Conservation (phyloP, 2,329 filamentous ascomycete genomes). For the Clonostachys sp. region DNA sequence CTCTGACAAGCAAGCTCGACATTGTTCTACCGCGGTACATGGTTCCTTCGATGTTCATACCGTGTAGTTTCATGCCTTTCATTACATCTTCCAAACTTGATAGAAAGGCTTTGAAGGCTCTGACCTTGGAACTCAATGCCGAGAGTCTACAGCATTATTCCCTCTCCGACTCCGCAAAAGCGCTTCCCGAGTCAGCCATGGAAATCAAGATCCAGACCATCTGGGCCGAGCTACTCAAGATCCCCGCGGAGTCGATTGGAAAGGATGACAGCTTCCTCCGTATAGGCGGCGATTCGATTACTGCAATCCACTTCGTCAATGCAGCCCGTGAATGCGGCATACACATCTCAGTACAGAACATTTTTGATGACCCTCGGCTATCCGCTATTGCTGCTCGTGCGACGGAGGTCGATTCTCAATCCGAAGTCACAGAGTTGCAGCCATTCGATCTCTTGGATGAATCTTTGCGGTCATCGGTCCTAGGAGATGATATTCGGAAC, state of each 20-base stretch:
- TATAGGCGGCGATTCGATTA: slow-evolving; percentile 38
- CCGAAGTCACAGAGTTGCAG: neutral
- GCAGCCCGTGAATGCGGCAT: slow-evolving; percentile 24
- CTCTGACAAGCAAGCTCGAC: neutral
- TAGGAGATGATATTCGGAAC: neutral
- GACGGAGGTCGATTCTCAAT: neutral
- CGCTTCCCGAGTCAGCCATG: slow-evolving; percentile 7
- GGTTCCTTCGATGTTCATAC: slow-evolving; percentile 4
- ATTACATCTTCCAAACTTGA: neutral
- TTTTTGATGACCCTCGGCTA: slow-evolving; percentile 32
- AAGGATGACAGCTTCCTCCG: slow-evolving; percentile 32
- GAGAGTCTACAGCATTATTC: neutral
- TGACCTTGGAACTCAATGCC: neutral
- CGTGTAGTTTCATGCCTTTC: slow-evolving; percentile 3
- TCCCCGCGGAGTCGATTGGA: slow-evolving; percentile 15
- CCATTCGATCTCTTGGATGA: neutral
- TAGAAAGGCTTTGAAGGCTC: neutral
- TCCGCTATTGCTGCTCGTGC: slow-evolving; percentile 29
- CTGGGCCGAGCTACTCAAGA: slow-evolving; percentile 24
- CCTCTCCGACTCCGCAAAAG: neutral
- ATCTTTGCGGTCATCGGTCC: neutral
- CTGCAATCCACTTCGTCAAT: slow-evolving; percentile 37
- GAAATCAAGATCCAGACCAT: slow-evolving; percentile 23
- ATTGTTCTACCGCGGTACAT: slow-evolving; percentile 5
- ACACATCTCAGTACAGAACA: slow-evolving; percentile 29